Percentiles rank a stretch among this genome's conserved stretches.
These are phyloP conservation scores for Mycena maculata DNA, from an alignment of 768 basidiomycete genomes.

Conservation along the genomic window DNA sequence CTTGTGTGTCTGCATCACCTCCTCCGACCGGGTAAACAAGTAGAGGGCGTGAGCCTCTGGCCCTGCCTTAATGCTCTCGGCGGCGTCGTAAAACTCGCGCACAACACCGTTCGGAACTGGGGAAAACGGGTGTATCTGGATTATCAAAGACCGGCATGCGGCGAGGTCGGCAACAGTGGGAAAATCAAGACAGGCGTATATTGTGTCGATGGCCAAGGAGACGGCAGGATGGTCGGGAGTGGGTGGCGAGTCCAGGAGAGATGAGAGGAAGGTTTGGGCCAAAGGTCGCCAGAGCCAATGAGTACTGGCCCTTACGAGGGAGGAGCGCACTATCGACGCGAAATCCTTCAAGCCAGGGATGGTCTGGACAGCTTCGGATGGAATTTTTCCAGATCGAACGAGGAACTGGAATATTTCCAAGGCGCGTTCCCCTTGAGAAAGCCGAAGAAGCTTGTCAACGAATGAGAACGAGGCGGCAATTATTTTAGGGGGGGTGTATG, in stretches of 20 bases:
- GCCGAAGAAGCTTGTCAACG: conserved; percentile 53
- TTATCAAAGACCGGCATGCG: conserved; percentile 56
- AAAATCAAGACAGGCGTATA: conserved; percentile 54
- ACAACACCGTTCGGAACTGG: conserved; percentile 58
- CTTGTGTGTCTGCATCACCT: conserved; percentile 43
- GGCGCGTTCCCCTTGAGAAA: conserved; percentile 49
- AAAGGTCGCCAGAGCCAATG: conserved; percentile 64
- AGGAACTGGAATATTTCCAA: conserved; percentile 63
- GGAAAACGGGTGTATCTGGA: conserved; percentile 47
- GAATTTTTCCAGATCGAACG: conserved; percentile 56
- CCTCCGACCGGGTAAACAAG: conserved; percentile 51
- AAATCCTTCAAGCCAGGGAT: conserved; percentile 54
- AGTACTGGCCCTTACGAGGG: conserved; percentile 63
- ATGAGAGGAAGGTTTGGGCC: conserved; percentile 53
- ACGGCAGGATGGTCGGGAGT: conserved; percentile 40
- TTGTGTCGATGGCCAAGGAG: conserved; percentile 55
- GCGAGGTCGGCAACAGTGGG: conserved; percentile 51
- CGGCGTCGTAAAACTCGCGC: conserved; percentile 58
- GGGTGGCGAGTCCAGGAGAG: conserved; percentile 36
- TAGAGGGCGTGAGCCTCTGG: conserved; percentile 60
- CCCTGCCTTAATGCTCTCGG: conserved; percentile 43
- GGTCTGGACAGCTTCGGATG: conserved; percentile 57
- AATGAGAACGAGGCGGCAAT: conserved; percentile 56
- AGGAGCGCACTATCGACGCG: conserved; percentile 58
- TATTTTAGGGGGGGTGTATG: conserved; percentile 52